These are phyloP conservation scores for Physcomitrium patens DNA, from an alignment of 225 moss, liverwort and hornwort species.

Conservation along the genomic window DNA sequence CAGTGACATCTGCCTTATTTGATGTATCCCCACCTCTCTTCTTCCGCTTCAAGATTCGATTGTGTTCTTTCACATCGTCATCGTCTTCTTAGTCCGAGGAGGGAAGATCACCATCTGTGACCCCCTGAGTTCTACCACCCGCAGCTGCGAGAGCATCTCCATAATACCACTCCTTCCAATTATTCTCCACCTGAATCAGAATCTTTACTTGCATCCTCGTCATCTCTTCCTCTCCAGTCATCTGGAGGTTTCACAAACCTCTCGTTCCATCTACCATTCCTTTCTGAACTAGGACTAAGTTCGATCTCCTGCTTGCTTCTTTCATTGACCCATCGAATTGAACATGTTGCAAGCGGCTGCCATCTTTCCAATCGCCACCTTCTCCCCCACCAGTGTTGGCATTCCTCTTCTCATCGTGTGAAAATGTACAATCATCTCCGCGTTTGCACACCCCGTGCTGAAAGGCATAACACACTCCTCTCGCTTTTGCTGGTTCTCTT, in stretches of 20 bases:
- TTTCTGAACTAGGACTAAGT: constrained; percentile 21
- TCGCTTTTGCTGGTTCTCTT: constrained; percentile 82
- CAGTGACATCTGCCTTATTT: constrained; percentile 10
- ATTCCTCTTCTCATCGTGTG: constrained; percentile 81
- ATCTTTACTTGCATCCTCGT: constrained; percentile 17
- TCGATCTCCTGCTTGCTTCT: constrained; percentile 52
- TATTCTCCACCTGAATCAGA: not conserved
- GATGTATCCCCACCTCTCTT: constrained; percentile 33
- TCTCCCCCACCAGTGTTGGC: constrained; percentile 68
- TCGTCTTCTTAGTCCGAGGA: not conserved
- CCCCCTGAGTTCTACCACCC: no score
- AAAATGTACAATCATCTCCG: constrained; percentile 87
- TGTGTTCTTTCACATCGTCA: constrained; percentile 47
- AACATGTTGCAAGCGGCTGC: constrained; percentile 44
- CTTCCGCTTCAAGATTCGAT: constrained; percentile 50
- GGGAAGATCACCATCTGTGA: no score
- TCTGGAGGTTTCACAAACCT: constrained; percentile 31
- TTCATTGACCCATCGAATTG: constrained; percentile 45
- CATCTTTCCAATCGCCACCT: constrained; percentile 56
- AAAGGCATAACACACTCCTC: constrained; percentile 96
- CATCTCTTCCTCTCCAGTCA: constrained; percentile 25
- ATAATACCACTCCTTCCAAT: no score
- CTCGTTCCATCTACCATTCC: constrained; percentile 24
- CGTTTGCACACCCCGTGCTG: constrained; percentile 97
- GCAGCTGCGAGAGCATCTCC: no score